Base-by-base conservation (phyloP, 1,284 basidiomycete genomes). In the Sanghuangporus baumii region DNA sequence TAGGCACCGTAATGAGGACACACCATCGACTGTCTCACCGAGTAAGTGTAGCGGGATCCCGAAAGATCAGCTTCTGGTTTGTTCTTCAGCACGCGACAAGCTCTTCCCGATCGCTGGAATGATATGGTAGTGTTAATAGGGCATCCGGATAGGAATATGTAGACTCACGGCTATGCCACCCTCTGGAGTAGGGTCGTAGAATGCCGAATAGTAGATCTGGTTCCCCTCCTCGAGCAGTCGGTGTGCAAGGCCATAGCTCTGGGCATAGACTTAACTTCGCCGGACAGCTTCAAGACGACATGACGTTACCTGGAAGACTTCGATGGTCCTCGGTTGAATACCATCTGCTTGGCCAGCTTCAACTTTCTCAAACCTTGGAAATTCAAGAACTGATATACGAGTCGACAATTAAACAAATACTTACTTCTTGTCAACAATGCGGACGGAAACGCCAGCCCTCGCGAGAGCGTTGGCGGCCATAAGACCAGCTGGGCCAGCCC, bases 321-420 rank as follows among this genome's bases (percentile, higher is more conserved):
- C 91, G 55, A 91, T 83, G 0, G 88, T 89, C 41, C 89, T 80
- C 0, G 88, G 87, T 69, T 89, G 87, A 59, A 92, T 86, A 5
- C 89, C 90, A 69, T 93, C 90, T 0, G 89, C 90, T 69, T 91
- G 89, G 14, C 91, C 91, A 9, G 84, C 83, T 40, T 78, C 71
- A 11, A 89, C 80, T 67, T 81, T 85, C 11, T 67, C 64, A 5
- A 85, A 79, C 66, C 88, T 90, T 61, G 8, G 52, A 38, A 40
- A 41, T 7, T 6, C 18, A n/a, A n/a, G 47, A 31, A 41, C 61
- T 12, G n/a, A 12, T 41, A 41, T 46, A 50, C 48, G 56, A 20
- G 31, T 11, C 54, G 40, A 6, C 3, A 9, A 66, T 58, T 64
- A 54, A 47, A 2, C 43, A 51, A 18, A 47, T 67, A 36, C 77